Evolutionary conservation across 2,329 filamentous ascomycete species (phyloP), one percentile per base, ranked within the genome.

Genomic region (Apiospora marii): DNA sequence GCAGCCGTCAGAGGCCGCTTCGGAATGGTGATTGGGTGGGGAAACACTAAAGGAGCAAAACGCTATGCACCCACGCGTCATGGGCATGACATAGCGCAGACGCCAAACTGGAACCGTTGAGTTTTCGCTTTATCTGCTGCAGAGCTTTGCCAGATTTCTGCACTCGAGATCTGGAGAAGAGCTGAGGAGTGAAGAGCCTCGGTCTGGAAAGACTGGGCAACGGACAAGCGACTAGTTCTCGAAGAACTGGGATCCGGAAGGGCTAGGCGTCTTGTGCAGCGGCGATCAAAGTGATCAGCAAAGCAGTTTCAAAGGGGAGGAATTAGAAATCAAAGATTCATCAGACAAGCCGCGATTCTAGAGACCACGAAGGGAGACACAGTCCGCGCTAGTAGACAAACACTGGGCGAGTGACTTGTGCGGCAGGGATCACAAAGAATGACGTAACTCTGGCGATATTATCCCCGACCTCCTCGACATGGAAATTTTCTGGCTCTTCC

Each of bases 371-470:
- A 30, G 58, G 58, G 58, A 44, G 41, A 68, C 67, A 68, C 67
- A 68, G 67, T 68, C 41, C 67, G 30, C 27, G n/a, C 41, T 48
- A 68, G 27, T 3, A 10, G 14, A 1, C 41, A 48, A 19, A 68
- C 67, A 68, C 67, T 68, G 67, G 67, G 67, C 67, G 67, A 70
- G 68, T 70, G 48, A 46, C 48, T 53, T 49, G 22, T 4, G 58
- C 37, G 58, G 16, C 68, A 51, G 30, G 49, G 68, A 70, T 58
- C 69, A 73, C 67, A 68, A 73, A 70, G 53, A 69, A 70, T 73
- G 72, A 73, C 72, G 72, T 73, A 73, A 73, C 61, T 48, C 51
- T 69, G 69, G 71, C 72, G 72, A 73, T 71, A 73, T 71, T 71
- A 71, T 37, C 19, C 70, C 72, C 72, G 64, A 67, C 70, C 72